Evolutionary conservation across 2,329 filamentous ascomycete species (phyloP).

Genomic region (Trichoderma afroharzianum): DNA sequence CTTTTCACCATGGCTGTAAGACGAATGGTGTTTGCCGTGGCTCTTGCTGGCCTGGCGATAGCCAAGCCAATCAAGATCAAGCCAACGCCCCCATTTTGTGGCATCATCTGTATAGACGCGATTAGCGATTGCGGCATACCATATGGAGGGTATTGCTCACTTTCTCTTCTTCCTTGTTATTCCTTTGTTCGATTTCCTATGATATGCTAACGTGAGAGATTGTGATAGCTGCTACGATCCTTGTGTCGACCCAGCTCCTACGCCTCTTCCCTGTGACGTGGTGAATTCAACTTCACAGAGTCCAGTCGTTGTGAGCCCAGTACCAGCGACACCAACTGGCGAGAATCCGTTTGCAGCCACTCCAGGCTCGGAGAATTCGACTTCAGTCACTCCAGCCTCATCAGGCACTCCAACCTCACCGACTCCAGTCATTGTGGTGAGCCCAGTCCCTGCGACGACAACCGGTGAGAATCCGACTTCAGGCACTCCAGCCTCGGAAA

Average conservation of each 20-base stretch:
- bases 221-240: slow-evolving; percentile 30
- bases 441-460: too few species aligned
- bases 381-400: background rate
- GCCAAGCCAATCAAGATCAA: background rate
- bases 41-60: background rate
- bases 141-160: slow-evolving; percentile 28
- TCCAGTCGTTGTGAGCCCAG: background rate
- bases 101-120: slow-evolving; percentile 27
- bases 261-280: slow-evolving; percentile 20
- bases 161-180: background rate
- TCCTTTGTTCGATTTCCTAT: background rate
- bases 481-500: background rate
- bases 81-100: background rate
- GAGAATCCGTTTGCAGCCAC: background rate
- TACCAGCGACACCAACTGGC: background rate
- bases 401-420: background rate
- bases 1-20: background rate
- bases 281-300: background rate
- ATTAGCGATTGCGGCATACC: slow-evolving; percentile 27
- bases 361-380: background rate
- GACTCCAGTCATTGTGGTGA: too few species aligned
- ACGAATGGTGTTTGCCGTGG: background rate
- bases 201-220: background rate
- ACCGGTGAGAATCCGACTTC: background rate
- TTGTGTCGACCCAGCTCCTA: slow-evolving; percentile 26